A percentile compares a stretch with the other conserved stretches of the same genome.
These are phyloP conservation scores for Amanita rimosa DNA, from an alignment of 768 basidiomycete species.

Conservation along the genomic window DNA sequence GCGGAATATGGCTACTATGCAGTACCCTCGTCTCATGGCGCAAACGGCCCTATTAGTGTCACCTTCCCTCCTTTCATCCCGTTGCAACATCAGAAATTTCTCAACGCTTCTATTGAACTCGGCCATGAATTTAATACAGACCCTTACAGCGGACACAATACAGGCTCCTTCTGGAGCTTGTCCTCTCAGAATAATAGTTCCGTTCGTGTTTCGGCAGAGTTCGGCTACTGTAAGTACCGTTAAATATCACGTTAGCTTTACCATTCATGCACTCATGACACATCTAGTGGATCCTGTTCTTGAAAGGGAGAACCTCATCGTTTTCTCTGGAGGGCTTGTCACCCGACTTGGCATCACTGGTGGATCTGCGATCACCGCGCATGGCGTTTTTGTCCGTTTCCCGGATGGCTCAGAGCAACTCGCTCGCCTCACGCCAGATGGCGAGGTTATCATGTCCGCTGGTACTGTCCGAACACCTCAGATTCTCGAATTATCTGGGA, in stretches of 20 bases:
- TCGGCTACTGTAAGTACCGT: conserved; percentile 16
- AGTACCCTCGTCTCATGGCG: conserved; percentile 14
- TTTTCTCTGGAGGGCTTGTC: conserved; percentile 15
- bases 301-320: conserved; percentile 13
- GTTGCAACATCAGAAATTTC: conserved; percentile 19
- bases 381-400: conserved; percentile 16
- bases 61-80: conserved; percentile 20
- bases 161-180: conserved; percentile 17
- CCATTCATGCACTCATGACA: neutral
- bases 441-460: conserved; percentile 20
- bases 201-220: conserved; percentile 19
- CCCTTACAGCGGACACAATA: conserved; percentile 18
- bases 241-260: neutral
- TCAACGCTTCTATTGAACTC: conserved; percentile 19
- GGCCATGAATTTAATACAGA: conserved; percentile 20
- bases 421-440: conserved; percentile 9
- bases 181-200: conserved; percentile 14
- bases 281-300: conserved; percentile 17
- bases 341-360: conserved; percentile 11
- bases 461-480: conserved; percentile 28
- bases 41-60: conserved; percentile 16
- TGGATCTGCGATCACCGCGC: conserved; percentile 8
- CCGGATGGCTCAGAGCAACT: conserved; percentile 14
- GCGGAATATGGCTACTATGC: conserved; percentile 15
- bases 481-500: conserved; percentile 44